Conservation (phyloP, 192 early-diverging fungal species). For the Coemansia javaensis region DNA sequence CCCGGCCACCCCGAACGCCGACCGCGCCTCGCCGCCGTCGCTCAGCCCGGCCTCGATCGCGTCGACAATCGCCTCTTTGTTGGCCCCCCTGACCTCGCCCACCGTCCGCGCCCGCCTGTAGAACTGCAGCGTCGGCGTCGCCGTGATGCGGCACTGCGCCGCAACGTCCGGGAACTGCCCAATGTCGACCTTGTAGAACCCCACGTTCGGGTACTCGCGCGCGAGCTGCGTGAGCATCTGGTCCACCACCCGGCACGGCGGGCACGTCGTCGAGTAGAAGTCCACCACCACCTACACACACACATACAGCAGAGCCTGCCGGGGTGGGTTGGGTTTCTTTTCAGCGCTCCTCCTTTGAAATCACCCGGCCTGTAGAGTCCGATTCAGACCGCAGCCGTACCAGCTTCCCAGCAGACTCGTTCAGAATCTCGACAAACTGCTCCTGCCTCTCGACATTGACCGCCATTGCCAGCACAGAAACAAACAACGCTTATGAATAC, state of each 20-base stretch:
- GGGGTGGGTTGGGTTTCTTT: neutral
- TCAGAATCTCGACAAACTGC: conserved; percentile 40
- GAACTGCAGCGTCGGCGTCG: conserved; percentile 52
- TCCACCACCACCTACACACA: conserved; percentile 38
- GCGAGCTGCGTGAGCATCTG: conserved; percentile 16
- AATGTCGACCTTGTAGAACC: conserved; percentile 47
- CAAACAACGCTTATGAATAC: too few relatives aligned
- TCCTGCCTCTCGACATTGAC: conserved; percentile 34
- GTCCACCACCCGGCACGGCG: conserved; percentile 39
- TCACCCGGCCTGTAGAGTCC: too few relatives aligned
- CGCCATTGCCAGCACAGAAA: conserved; percentile 17
- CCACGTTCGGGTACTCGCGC: conserved; percentile 21
- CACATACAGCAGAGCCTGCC: too few relatives aligned
- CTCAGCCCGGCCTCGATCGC: conserved; percentile 53
- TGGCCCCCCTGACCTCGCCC: conserved; percentile 76
- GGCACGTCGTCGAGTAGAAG: conserved; percentile 42
- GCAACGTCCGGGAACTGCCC: conserved; percentile 31
- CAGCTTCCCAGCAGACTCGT: conserved; percentile 36
- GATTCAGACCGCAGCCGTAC: too few relatives aligned
- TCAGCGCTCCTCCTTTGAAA: neutral
- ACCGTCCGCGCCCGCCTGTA: conserved; percentile 72
- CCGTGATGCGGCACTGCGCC: conserved; percentile 29
- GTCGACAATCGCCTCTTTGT: conserved; percentile 62
- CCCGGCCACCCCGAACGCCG: conserved; percentile 48
- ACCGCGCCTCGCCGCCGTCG: conserved; percentile 9